Percentiles rank a stretch among this genome's conserved stretches.
Evolutionary conservation across 768 basidiomycete genomes (phyloP).

Genomic region (Hygrophoropsis aurantiaca): DNA sequence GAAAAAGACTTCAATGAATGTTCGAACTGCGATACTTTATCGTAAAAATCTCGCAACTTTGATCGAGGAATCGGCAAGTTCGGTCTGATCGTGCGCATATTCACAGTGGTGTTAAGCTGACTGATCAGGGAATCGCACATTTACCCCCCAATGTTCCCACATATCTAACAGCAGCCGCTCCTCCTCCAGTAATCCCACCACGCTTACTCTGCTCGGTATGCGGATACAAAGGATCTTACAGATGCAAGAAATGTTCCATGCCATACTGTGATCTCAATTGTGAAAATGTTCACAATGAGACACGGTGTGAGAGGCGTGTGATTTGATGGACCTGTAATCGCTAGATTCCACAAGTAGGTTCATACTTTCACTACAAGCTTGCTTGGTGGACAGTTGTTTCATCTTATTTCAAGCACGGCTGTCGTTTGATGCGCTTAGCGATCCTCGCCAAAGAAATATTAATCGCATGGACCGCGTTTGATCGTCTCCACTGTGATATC

Average conservation of each 20-base stretch:
- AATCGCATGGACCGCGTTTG: neutral
- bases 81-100: neutral
- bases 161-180: slow-evolving; percentile 69
- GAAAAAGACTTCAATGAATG: slow-evolving; percentile 81
- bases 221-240: slow-evolving; percentile 81
- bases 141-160: slow-evolving; percentile 55
- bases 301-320: slow-evolving; percentile 75
- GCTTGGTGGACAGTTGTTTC: neutral
- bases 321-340: slow-evolving; percentile 35
- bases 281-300: slow-evolving; percentile 73
- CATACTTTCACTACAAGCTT: neutral
- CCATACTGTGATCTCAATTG: slow-evolving; percentile 76
- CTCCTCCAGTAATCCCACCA: slow-evolving; percentile 61
- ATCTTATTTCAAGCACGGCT: neutral
- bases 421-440: neutral
- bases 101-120: neutral
- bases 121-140: slow-evolving; percentile 53
- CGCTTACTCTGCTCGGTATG: slow-evolving; percentile 83
- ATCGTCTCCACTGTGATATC: too few relatives aligned
- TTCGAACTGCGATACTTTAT: slow-evolving; percentile 79
- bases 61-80: slow-evolving; percentile 77
- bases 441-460: neutral
- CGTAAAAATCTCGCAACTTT: slow-evolving; percentile 74
- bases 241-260: slow-evolving; percentile 75
- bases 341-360: neutral